Evolutionary conservation across 140 eudicot genomes (phyloP), one percentile per base, ranked within the genome.

Genomic region (Ambrosia hybrid): DNA sequence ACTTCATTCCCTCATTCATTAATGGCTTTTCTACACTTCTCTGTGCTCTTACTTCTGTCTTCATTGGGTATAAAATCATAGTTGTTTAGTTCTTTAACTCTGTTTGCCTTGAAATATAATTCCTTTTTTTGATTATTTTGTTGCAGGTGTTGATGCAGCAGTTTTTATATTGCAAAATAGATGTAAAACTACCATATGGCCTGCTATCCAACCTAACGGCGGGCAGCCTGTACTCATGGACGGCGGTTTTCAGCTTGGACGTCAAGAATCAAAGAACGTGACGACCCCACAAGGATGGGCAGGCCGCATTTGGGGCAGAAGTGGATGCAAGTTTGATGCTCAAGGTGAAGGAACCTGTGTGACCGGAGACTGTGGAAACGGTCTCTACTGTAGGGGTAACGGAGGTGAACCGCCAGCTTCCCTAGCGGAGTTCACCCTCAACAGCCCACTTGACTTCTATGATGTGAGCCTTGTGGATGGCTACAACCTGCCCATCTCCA

Each of bases 381-480:
- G 83, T 49, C 75, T 68, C 43, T 6, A 74, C 56, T 80, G 84
- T 36, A 51, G 59, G n/a, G 78, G 81, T 3, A 70, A 63, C 6
- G 72, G 73, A 3, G 81, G 65, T 0, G 74, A 33, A 9, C 81
- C 81, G 3, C 81, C 85, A 37, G 71, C 85, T 9, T 46, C 85
- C 4, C 59, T 73, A 41, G 71, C 73, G 0, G 85, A 80, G 71
- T 57, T 80, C 67, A 33, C 81, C 34, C 74, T 70, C 12, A 60
- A 70, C 63, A 33, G 75, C 37, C 58, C 69, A n/a, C 26, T 63
- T 9, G 84, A 80, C 30, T 75, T 63, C 51, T 80, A 75, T 57
- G 85, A 80, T n/a, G 81, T 80, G 33, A 75, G 77, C 58, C 78
- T 76, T 4, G 74, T 80, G 39, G 78, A 80, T 14, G 83, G 83